Evolutionary conservation across 495 filamentous ascomycete species (phyloP).

Genomic region (Neurospora cerealis): DNA sequence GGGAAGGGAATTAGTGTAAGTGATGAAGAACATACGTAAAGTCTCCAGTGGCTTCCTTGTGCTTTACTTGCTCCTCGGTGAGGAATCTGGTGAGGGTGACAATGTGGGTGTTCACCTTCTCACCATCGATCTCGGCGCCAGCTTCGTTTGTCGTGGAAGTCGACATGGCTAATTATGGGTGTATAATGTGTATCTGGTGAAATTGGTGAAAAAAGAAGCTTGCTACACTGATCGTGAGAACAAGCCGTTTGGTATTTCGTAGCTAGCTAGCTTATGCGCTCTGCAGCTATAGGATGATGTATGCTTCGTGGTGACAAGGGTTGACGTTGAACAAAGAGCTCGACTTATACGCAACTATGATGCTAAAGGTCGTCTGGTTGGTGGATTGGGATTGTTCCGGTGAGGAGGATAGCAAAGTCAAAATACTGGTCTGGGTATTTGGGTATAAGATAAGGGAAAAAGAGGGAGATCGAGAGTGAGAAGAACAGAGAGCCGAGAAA

Average conservation of each 20-base stretch:
- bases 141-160: constrained; percentile 24
- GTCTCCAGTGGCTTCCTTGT: constrained; percentile 92
- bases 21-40: constrained; percentile 62
- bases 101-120: constrained; percentile 91
- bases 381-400: not conserved
- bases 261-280: not conserved
- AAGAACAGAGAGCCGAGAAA: not conserved
- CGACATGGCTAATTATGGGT: constrained; percentile 6
- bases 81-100: constrained; percentile 91
- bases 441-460: not conserved
- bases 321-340: not conserved
- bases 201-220: not conserved
- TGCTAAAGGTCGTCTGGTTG: not conserved
- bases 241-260: not conserved
- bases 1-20: not conserved
- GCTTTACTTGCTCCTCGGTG: constrained; percentile 88
- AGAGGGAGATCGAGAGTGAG: not conserved
- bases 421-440: not conserved
- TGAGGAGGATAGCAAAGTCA: not conserved
- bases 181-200: not conserved
- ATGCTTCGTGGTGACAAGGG: not conserved
- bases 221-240: not conserved
- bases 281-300: not conserved
- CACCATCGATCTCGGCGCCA: constrained; percentile 28
- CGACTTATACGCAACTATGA: not conserved